A percentile compares a stretch with the other conserved stretches of the same genome.
Conservation (phyloP, 108 stramenopile genomes). For the Pseudonitzschia pungens region DNA sequence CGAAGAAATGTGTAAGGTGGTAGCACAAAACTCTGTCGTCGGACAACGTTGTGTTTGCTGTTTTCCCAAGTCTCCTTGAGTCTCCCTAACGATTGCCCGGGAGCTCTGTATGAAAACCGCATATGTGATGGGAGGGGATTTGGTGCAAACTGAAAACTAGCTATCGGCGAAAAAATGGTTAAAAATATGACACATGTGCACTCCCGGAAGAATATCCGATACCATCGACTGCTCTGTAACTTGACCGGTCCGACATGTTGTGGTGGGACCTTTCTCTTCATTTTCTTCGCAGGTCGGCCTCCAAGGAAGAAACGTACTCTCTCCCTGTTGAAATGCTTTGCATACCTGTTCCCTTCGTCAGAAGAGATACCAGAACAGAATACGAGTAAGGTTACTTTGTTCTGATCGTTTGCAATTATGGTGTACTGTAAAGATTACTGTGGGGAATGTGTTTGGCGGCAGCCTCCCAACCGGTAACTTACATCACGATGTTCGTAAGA, state of each 20-base stretch:
- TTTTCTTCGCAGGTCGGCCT: not conserved
- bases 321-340: not conserved
- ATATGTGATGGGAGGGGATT: not conserved
- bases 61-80: not conserved
- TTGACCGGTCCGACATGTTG: not conserved
- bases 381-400: too few species aligned
- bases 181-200: slow-evolving; percentile 5
- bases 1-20: not conserved
- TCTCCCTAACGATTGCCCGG: not conserved
- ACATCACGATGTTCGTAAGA: too few species aligned
- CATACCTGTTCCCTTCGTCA: not conserved
- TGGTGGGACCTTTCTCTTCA: not conserved
- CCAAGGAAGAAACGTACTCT: not conserved
- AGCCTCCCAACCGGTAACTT: too few species aligned
- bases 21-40: not conserved
- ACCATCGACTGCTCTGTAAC: not conserved
- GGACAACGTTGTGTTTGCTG: not conserved
- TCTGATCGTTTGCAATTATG: too few species aligned
- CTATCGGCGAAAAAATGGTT: not conserved
- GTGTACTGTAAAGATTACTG: too few species aligned
- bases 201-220: not conserved
- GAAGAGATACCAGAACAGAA: too few species aligned
- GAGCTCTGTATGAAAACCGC: not conserved
- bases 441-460: too few species aligned
- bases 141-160: not conserved